Evolutionary conservation across 805 yeast genomes (phyloP).

Genomic region (Candida silvicultrix): DNA sequence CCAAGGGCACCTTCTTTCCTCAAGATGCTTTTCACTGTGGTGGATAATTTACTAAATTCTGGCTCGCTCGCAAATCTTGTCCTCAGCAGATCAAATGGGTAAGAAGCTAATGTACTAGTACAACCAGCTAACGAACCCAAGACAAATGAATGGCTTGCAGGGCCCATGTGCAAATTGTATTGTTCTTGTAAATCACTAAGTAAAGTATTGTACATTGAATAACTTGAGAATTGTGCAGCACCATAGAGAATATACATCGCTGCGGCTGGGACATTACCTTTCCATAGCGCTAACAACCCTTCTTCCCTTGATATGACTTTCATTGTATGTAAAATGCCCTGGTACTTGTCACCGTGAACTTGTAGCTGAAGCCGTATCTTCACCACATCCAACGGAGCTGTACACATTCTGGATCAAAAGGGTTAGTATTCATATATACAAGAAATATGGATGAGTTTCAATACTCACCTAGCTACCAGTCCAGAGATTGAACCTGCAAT

Average conservation of each 20-base stretch:
- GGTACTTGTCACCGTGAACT: slow-evolving; percentile 25
- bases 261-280: slow-evolving; percentile 92
- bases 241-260: slow-evolving; percentile 82
- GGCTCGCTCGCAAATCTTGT: slow-evolving; percentile 77
- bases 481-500: slow-evolving; percentile 43
- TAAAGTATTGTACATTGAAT: slow-evolving; percentile 44
- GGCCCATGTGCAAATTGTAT: slow-evolving; percentile 10
- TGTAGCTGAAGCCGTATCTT: slow-evolving; percentile 72
- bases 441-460: slow-evolving; percentile 23
- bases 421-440: neutral
- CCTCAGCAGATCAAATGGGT: slow-evolving; percentile 86
- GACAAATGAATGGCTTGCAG: slow-evolving; percentile 32
- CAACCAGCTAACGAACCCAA: slow-evolving; percentile 80
- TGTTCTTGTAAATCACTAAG: slow-evolving; percentile 28
- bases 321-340: slow-evolving; percentile 33
- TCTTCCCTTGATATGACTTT: slow-evolving; percentile 47
- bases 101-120: slow-evolving; percentile 64
- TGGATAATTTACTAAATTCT: slow-evolving; percentile 20
- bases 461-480: slow-evolving; percentile 29
- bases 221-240: slow-evolving; percentile 74
- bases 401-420: slow-evolving; percentile 35
- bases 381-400: slow-evolving; percentile 76
- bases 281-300: slow-evolving; percentile 81
- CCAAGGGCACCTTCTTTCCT: slow-evolving; percentile 37
- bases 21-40: slow-evolving; percentile 15